Base-by-base conservation (phyloP, 345 rosid genomes). In the Leavenworthia alabamica region DNA sequence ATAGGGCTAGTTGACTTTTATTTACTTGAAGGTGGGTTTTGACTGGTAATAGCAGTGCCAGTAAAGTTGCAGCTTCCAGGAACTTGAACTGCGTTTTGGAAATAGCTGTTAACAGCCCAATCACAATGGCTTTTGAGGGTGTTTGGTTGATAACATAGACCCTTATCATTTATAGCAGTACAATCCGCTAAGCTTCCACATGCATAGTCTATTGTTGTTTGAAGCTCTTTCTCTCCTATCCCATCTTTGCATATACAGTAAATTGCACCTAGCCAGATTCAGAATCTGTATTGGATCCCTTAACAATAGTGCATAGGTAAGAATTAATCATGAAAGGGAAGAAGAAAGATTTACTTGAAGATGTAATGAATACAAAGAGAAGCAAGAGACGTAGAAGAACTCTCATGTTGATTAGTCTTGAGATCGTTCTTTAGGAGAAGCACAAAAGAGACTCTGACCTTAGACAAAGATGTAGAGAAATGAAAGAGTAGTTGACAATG, bases 181-280 rank as follows among this genome's bases (percentile, higher is more conserved):
- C 94, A 86, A 42, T 86, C 94, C 40, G 86, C 94, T 35, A 88
- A 88, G 44, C 22, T 2, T 74, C 99, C 99, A 73, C 99, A 93
- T 27, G 99, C 99, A 73, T 86, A 93, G 74, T 93, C 99, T 40
- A 93, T 36, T 16, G 82, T 6, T 64, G 85, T 83, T 72, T 93
- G 99, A 9, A 83, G 77, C 29, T 47, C 64, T 14, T 33, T 0
- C 0, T 85, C 90, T 55, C 81, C 47, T 37, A 81, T 5, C 23
- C 96, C 96, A 72, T 85, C 89, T 74, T 75, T 89, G 51, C 99
- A 93, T 16, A 89, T 3, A 50, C 99, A 93, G 75, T 89, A 93
- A 6, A 65, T 61, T 39, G 95, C 98, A 67, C 78, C 95, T 89
- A 55, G n/a, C n/a, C 19, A n/a, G n/a, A n/a, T n/a, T n/a, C n/a